Conservation (phyloP, 1,284 basidiomycete genomes). For the Flammula alnicola region DNA sequence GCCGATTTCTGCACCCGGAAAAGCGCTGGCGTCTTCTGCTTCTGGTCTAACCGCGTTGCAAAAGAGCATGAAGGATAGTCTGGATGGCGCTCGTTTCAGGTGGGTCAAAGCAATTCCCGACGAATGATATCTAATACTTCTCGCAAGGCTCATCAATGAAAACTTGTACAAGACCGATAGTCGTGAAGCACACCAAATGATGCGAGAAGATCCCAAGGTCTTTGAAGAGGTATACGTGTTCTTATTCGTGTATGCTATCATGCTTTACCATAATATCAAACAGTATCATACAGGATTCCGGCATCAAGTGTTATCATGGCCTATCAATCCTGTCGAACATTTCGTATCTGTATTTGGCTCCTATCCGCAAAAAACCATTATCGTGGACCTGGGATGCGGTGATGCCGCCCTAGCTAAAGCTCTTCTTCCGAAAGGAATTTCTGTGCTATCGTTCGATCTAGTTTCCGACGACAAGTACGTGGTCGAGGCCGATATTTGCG, state of each 20-base stretch:
- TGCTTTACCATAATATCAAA: slow-evolving; percentile 34
- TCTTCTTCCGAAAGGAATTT: slow-evolving; percentile 70
- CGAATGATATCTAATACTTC: slow-evolving; percentile 6
- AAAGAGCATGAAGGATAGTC: slow-evolving; percentile 71
- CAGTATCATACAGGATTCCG: slow-evolving; percentile 91
- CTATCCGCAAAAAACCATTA: slow-evolving; percentile 70
- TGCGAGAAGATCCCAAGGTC: slow-evolving; percentile 61
- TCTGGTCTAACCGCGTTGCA: slow-evolving; percentile 72
- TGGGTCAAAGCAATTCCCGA: slow-evolving; percentile 34
- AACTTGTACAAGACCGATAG: slow-evolving; percentile 85
- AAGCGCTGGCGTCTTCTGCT: slow-evolving; percentile 12
- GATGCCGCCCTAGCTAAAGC: slow-evolving; percentile 87
- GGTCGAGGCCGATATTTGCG: slow-evolving; percentile 80
- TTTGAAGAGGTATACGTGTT: slow-evolving; percentile 34
- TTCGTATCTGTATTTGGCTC: slow-evolving; percentile 66
- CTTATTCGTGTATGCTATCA: not conserved
- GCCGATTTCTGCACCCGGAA: slow-evolving; percentile 19
- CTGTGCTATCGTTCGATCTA: slow-evolving; percentile 82
- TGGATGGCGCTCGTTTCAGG: slow-evolving; percentile 89
- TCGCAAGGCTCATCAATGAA: slow-evolving; percentile 84
- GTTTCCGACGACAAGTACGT: slow-evolving; percentile 77
- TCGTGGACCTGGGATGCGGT: slow-evolving; percentile 95
- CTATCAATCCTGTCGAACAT: slow-evolving; percentile 84
- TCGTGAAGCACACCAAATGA: slow-evolving; percentile 74
- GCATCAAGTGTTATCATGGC: slow-evolving; percentile 89